Conservation (phyloP, 345 rosid species). For the Psidium friedrichsthalianum region DNA sequence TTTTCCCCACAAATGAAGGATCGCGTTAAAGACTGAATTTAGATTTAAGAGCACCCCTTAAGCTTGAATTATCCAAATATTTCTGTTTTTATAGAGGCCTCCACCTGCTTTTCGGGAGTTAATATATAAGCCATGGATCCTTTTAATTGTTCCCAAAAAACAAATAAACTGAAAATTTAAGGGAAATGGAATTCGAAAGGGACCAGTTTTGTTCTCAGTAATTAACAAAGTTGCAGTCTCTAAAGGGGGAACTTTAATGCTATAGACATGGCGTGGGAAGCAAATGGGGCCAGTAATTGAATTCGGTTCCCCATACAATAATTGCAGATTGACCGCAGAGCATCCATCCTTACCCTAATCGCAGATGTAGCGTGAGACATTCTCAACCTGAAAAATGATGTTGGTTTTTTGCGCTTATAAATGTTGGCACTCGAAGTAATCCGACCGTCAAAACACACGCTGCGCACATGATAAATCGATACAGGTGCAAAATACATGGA, state of each 20-base stretch:
- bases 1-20: background rate
- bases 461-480: no score
- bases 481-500: no score
- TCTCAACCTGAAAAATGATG: no score
- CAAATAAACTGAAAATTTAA: background rate
- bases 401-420: no score
- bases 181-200: background rate
- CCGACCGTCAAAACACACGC: no score
- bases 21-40: background rate
- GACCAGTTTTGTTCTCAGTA: background rate
- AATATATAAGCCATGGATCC: background rate
- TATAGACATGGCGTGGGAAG: background rate
- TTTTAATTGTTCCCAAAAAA: background rate
- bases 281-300: background rate
- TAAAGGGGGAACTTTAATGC: background rate
- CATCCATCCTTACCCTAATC: background rate
- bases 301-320: background rate
- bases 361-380: no score
- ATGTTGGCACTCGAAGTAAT: no score
- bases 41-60: background rate
- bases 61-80: background rate
- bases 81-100: background rate
- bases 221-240: background rate
- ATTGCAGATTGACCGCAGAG: background rate
- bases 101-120: background rate